These are phyloP conservation scores for Ophiostoma fasciatum DNA, from an alignment of 2,329 filamentous ascomycete species.

Conservation along the genomic window DNA sequence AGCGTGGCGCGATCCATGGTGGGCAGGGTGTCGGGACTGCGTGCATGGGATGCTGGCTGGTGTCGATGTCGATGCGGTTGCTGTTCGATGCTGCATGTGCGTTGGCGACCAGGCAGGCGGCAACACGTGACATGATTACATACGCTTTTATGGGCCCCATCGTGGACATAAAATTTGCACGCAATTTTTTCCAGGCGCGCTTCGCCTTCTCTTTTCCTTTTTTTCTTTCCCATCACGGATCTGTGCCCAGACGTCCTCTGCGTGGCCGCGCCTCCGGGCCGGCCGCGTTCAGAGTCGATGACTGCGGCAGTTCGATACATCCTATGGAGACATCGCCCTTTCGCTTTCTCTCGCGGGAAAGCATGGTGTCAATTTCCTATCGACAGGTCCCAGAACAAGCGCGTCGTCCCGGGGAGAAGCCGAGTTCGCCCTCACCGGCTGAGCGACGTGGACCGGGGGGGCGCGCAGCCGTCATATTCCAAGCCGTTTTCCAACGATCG, in stretches of 20 bases:
- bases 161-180: conserved; percentile 3
- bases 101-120: background rate
- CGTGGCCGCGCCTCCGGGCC: conserved; percentile 20
- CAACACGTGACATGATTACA: background rate
- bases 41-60: too few species aligned
- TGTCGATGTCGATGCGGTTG: too few species aligned
- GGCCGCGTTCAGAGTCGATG: conserved; percentile 56
- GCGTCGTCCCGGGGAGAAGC: conserved; percentile 35
- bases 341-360: conserved; percentile 13
- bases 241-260: conserved; percentile 75
- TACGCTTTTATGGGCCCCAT: conserved; percentile 1
- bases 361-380: conserved; percentile 80
- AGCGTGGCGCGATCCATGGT: conserved; percentile 58
- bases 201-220: conserved; percentile 18
- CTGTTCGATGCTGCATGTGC: too few species aligned
- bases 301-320: conserved; percentile 71
- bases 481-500: conserved; percentile 76
- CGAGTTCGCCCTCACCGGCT: conserved; percentile 53
- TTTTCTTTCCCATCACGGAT: conserved; percentile 44
- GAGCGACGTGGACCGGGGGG: conserved; percentile 47
- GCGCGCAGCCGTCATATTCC: conserved; percentile 70
- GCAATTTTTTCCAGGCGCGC: conserved; percentile 18
- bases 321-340: conserved; percentile 57
- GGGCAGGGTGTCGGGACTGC: conserved; percentile 1
- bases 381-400: conserved; percentile 87